A percentile compares a stretch with the other conserved stretches of the same genome.
Conservation (phyloP, 352 stramenopile species). For the Phytopythium helicoides region DNA sequence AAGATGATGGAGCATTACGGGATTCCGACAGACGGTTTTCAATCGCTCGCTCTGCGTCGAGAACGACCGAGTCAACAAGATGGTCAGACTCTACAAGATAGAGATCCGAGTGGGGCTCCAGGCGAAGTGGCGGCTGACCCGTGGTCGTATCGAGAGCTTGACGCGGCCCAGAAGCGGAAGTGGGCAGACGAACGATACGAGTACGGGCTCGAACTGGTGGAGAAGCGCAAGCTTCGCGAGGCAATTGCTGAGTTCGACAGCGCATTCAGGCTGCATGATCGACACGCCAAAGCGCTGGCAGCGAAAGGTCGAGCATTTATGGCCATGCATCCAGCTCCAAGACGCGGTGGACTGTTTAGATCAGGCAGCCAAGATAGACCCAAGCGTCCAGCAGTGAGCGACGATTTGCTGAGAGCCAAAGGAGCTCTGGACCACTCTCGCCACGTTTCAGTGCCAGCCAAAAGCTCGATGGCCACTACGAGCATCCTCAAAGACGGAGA, state of each 20-base stretch:
- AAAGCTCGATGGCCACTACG: background rate
- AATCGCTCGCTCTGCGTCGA: conserved; percentile 11
- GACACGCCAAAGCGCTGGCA: conserved; percentile 12
- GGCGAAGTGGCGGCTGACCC: too few species aligned
- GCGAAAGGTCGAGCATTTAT: conserved; percentile 21
- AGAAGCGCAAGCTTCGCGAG: conserved; percentile 24
- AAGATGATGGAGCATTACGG: conserved; percentile 5
- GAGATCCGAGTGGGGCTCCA: too few species aligned
- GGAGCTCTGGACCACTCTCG: conserved; percentile 16
- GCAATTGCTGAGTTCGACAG: conserved; percentile 33
- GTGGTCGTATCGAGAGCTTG: conserved; percentile 32
- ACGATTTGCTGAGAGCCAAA: conserved; percentile 17
- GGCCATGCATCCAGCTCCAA: conserved; percentile 21
- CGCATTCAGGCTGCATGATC: conserved; percentile 30
- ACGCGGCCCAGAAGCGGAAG: conserved; percentile 25
- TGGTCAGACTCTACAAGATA: too few species aligned
- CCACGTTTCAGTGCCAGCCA: conserved; percentile 2
- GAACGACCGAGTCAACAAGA: too few species aligned
- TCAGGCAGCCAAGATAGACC: conserved; percentile 14
- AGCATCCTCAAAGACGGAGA: too few species aligned
- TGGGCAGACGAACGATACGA: conserved; percentile 34
- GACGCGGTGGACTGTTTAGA: conserved; percentile 42
- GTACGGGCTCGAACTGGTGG: conserved; percentile 19
- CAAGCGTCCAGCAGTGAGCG: conserved; percentile 3
- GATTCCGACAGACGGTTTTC: background rate